phyloP scores from a whole-genome alignment of 2,329 filamentous ascomycete species.

The Botrytis sinoallii region DNA sequence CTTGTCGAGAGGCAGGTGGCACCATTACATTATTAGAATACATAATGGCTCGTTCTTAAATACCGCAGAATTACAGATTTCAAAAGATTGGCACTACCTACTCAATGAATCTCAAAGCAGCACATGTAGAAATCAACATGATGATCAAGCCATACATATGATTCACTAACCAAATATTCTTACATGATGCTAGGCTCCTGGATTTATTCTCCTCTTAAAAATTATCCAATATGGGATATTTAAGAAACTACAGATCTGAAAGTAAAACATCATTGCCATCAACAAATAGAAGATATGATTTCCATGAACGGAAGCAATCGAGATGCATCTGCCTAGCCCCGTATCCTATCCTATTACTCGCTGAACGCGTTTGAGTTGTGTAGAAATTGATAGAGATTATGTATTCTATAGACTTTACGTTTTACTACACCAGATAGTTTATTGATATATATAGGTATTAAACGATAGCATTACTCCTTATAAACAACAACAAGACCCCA shows the following conservation, averaged over 20 bases:
- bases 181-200: too few species aligned
- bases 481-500: too few species aligned
- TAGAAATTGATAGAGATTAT: neutral
- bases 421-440: too few species aligned
- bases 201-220: too few species aligned
- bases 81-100: neutral
- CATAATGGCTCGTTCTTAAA: neutral
- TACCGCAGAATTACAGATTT: neutral
- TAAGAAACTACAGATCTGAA: neutral
- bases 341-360: neutral
- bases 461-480: neutral
- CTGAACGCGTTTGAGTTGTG: neutral
- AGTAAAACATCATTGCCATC: neutral
- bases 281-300: too few species aligned
- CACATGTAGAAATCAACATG: too few species aligned
- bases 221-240: neutral
- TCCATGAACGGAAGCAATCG: neutral
- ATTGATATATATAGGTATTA: neutral
- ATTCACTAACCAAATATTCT: neutral
- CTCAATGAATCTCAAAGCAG: neutral
- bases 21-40: too few species aligned
- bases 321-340: neutral
- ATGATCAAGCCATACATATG: neutral
- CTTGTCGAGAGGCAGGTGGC: too few species aligned
- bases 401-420: neutral